Conservation (phyloP, 495 filamentous ascomycete species). For the Viridothelium virens region DNA sequence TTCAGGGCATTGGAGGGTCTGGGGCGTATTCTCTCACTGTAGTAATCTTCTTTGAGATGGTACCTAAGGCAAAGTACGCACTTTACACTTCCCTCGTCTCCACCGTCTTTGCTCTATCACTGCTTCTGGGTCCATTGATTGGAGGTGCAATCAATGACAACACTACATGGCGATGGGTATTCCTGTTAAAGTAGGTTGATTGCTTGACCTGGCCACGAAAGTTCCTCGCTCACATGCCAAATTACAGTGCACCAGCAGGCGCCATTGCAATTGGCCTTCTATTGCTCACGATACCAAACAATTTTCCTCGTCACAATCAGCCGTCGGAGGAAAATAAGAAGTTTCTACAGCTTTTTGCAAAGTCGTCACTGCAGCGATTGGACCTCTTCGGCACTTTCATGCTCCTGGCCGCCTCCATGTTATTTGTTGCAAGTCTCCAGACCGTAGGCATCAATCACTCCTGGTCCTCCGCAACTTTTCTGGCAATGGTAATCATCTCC, state of each 20-base stretch:
- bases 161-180: constrained; percentile 34
- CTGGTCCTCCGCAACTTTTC: neutral
- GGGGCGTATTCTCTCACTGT: constrained; percentile 1
- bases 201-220: neutral
- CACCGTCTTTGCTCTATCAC: neutral
- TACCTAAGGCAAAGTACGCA: neutral
- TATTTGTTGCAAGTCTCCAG: neutral
- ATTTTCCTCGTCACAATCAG: neutral
- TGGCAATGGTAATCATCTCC: neutral
- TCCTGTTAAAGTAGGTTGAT: constrained; percentile 28
- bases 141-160: constrained; percentile 28
- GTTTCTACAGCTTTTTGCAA: neutral
- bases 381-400: neutral
- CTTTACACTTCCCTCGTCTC: neutral
- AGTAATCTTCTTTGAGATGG: neutral
- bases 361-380: neutral
- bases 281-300: neutral
- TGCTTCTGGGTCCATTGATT: constrained; percentile 27
- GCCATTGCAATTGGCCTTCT: neutral
- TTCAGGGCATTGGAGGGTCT: constrained; percentile 4
- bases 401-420: neutral
- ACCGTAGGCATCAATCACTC: neutral
- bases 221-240: neutral
- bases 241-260: neutral
- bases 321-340: neutral